Base-by-base conservation (phyloP, 2,329 filamentous ascomycete genomes). In the Penicillium sp. region DNA sequence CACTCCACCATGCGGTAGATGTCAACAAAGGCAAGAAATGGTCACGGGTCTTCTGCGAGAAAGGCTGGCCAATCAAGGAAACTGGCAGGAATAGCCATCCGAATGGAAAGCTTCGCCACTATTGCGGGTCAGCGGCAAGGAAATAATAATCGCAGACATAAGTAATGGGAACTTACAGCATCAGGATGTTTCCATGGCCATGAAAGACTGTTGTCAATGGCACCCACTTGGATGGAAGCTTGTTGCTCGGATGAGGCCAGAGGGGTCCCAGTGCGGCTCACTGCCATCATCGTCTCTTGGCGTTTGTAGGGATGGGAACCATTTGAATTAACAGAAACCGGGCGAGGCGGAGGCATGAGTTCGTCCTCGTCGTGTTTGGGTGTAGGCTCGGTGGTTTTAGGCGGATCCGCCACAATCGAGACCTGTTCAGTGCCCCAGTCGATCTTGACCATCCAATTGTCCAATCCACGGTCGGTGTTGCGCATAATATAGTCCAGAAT, bases 131-230 rank as follows among this genome's bases (percentile, higher is more conserved):
- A 74, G 70, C 46, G 61, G 50, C 14, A 19, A 36, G 11, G 19
- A 24, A 41, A 24, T 24, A 7, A 11, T n/a, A 7, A 6, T 40
- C 5, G 31, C 14, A 13, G 35, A n/a, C 19, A 2, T 13, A 36
- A 19, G n/a, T 22, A 4, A 33, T 18, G 4, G 14, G 11, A 27
- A 77, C 83, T 76, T 77, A 86, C 84, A 57, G 94, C 95, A 81
- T 99, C 94, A 0, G 94, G 94, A 70, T 98, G 94, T 75, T 98
- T 98, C 95, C 94, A 99, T 2, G 95, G 95, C 92, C 95, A 99
- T 1, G 95, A 98, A 65, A 99, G 77, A 65, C 92, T 97, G 76
- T 99, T 99, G 76, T 99, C 95, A 66, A 99, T 99, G 57, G 95
- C 95, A 49, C 95, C 95, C 56, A 99, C 83, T 3, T 85, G 86